Percentiles rank a stretch among this genome's conserved stretches.
Evolutionary conservation across 2,329 filamentous ascomycete genomes (phyloP).

Genomic region (Phyllosticta citrichinensis): DNA sequence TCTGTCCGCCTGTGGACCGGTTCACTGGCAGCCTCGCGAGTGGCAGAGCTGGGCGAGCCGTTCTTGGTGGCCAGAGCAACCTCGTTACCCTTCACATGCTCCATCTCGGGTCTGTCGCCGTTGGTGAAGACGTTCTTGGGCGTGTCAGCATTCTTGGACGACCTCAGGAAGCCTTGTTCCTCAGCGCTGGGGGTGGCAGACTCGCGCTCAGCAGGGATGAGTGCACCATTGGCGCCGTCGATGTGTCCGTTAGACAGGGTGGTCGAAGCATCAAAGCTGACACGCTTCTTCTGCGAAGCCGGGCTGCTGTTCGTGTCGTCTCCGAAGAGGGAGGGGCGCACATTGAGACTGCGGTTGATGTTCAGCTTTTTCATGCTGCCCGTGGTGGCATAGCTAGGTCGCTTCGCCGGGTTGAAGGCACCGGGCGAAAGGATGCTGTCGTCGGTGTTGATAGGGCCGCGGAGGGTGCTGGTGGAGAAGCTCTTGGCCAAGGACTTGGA

Average conservation of each 20-base stretch:
- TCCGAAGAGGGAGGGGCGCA: conserved; percentile 47
- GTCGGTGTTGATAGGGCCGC: conserved; percentile 69
- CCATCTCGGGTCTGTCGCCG: conserved; percentile 48
- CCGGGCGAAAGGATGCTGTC: conserved; percentile 80
- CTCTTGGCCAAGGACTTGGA: conserved; percentile 73
- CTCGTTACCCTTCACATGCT: conserved; percentile 64
- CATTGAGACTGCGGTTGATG: conserved; percentile 79
- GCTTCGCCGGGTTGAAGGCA: conserved; percentile 61
- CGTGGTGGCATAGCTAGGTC: conserved; percentile 19
- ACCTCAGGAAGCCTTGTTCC: conserved; percentile 51
- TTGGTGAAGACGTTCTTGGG: conserved; percentile 26
- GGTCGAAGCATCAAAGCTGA: conserved; percentile 65
- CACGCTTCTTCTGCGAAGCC: conserved; percentile 56
- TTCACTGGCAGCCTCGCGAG: conserved; percentile 16
- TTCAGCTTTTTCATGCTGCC: conserved; percentile 76
- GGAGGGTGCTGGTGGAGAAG: conserved; percentile 76
- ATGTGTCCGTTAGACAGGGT: conserved; percentile 32
- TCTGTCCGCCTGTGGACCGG: conserved; percentile 25
- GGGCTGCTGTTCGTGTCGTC: conserved; percentile 41
- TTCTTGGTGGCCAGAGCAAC: conserved; percentile 72
- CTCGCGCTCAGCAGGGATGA: conserved; percentile 42
- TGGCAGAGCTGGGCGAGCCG: conserved; percentile 34
- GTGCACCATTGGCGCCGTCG: conserved; percentile 36
- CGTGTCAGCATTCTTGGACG: conserved; percentile 23
- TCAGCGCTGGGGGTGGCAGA: conserved; percentile 46